phyloP scores from a whole-genome alignment of 23 red algal species.

The Gracilaria domingensis region DNA sequence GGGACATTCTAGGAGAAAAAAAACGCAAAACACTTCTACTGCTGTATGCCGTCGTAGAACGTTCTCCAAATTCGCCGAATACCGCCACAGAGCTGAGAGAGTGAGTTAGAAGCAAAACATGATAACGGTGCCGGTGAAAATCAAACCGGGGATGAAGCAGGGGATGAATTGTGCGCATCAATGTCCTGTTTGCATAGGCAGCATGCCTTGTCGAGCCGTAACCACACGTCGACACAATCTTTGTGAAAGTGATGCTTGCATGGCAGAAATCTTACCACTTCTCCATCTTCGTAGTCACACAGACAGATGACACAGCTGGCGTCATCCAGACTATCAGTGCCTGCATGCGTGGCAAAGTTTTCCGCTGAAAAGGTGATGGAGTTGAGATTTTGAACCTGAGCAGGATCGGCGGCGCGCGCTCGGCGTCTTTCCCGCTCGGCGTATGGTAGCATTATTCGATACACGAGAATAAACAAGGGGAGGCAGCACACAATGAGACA shows the following conservation, averaged over 20 bases:
- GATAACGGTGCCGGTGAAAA: neutral
- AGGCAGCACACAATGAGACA: conserved; percentile 97
- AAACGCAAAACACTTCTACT: neutral
- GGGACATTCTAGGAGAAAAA: neutral
- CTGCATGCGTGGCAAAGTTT: conserved; percentile 50
- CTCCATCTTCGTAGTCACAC: conserved; percentile 82
- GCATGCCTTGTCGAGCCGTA: conserved; percentile 94
- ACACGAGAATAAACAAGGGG: conserved; percentile 88
- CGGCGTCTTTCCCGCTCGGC: conserved; percentile 83
- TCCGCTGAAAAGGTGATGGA: conserved; percentile 66
- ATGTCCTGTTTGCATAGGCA: conserved; percentile 96
- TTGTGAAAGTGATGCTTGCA: conserved; percentile 95
- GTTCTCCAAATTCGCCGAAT: neutral
- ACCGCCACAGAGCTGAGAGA: conserved; percentile 2
- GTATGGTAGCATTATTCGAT: conserved; percentile 91
- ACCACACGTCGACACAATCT: conserved; percentile 93
- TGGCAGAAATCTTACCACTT: conserved; percentile 75
- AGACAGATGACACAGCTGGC: conserved; percentile 95
- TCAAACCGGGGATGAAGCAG: conserved; percentile 32
- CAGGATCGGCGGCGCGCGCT: conserved; percentile 75
- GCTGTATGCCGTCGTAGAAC: neutral
- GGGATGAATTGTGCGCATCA: conserved; percentile 68
- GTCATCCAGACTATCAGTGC: conserved; percentile 73
- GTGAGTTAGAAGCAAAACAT: conserved; percentile 36
- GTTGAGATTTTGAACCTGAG: conserved; percentile 79